These are phyloP conservation scores for Populus deltoides DNA, from an alignment of 345 rosid species.

Conservation along the genomic window DNA sequence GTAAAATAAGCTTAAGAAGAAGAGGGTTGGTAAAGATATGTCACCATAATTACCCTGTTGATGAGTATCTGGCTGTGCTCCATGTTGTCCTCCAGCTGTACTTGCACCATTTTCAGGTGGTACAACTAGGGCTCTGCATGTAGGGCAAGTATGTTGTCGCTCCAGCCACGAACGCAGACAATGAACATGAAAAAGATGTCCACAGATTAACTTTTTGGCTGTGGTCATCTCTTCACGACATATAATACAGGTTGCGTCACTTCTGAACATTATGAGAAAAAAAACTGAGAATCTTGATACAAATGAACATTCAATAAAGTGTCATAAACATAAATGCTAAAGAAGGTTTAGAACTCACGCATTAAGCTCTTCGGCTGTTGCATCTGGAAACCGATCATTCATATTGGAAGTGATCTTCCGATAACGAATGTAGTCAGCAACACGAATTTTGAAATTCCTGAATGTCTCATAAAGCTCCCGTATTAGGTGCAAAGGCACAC, in stretches of 20 bases:
- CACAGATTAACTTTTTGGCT: slow-evolving; percentile 88
- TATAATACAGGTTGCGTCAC: slow-evolving; percentile 89
- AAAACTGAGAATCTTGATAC: slow-evolving; percentile 13
- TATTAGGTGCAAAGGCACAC: slow-evolving; percentile 86
- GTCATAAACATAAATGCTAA: not conserved
- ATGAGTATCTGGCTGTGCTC: slow-evolving; percentile 41
- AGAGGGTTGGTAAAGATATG: not conserved
- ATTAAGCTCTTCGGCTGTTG: slow-evolving; percentile 80
- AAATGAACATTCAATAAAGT: slow-evolving; percentile 3
- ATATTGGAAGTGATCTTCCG: slow-evolving; percentile 93
- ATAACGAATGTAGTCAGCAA: slow-evolving; percentile 89
- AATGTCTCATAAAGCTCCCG: slow-evolving; percentile 97
- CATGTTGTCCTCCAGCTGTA: slow-evolving; percentile 59
- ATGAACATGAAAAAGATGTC: slow-evolving; percentile 93
- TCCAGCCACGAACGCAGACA: slow-evolving; percentile 98
- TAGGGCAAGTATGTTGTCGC: slow-evolving; percentile 94
- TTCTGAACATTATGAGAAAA: slow-evolving; percentile 50
- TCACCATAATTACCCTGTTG: slow-evolving; percentile 42
- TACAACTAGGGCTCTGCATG: slow-evolving; percentile 86
- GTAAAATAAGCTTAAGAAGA: not conserved
- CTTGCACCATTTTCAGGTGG: slow-evolving; percentile 68
- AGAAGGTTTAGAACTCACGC: slow-evolving; percentile 48
- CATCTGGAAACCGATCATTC: slow-evolving; percentile 95
- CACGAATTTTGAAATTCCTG: slow-evolving; percentile 84
- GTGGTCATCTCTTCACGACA: slow-evolving; percentile 98